Percentiles rank a stretch among this genome's conserved stretches.
phyloP scores from a whole-genome alignment of 352 stramenopile genomes.

The Globisporangium splendens region DNA sequence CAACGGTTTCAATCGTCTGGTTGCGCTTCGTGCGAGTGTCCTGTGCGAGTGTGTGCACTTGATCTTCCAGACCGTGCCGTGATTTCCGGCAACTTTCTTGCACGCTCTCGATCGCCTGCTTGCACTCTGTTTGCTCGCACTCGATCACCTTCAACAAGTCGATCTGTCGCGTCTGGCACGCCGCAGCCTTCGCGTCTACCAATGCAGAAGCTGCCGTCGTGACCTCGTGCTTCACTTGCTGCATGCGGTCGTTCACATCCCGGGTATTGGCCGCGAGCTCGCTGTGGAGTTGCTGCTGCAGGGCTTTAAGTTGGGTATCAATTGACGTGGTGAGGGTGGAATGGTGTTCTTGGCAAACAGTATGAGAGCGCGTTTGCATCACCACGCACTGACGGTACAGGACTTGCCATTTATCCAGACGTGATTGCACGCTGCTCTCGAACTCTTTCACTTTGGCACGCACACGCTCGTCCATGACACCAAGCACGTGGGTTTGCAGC shows the following conservation, averaged over 20 bases:
- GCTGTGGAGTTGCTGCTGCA: constrained; percentile 15
- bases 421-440: constrained; percentile 7
- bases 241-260: neutral
- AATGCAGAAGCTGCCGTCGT: constrained; percentile 12
- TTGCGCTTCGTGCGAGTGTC: constrained; percentile 33
- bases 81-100: constrained; percentile 41
- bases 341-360: neutral
- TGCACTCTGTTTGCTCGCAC: constrained; percentile 50
- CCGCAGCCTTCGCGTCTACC: constrained; percentile 18
- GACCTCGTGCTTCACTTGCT: constrained; percentile 23
- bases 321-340: neutral
- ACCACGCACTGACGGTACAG: neutral
- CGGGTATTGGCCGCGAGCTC: constrained; percentile 4
- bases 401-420: neutral
- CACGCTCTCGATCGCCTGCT: constrained; percentile 25
- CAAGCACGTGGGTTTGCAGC: neutral
- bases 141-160: constrained; percentile 33
- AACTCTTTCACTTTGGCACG: constrained; percentile 10
- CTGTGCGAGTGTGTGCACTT: constrained; percentile 33
- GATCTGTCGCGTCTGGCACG: constrained; percentile 26
- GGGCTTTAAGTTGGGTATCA: constrained; percentile 19
- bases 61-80: constrained; percentile 48
- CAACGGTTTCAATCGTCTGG: constrained; percentile 24
- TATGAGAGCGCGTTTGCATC: neutral
- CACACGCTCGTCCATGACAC: neutral